Evolutionary conservation across 2,329 filamentous ascomycete genomes (phyloP).

Genomic region (Ophiostoma quercus): DNA sequence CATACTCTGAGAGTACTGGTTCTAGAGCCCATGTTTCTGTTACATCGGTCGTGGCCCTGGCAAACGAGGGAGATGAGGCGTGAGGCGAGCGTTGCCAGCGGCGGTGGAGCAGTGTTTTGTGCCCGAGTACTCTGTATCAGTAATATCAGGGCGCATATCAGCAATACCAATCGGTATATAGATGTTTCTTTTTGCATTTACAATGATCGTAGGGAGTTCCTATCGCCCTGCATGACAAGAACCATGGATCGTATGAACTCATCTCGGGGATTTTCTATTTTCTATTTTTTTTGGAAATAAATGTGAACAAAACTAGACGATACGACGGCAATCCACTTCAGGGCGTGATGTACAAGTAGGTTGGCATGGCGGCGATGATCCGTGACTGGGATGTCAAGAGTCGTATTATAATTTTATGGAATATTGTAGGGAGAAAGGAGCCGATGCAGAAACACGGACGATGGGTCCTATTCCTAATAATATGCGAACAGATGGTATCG

Average conservation of each 20-base stretch:
- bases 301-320: background rate
- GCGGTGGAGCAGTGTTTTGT: background rate
- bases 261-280: background rate
- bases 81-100: background rate
- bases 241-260: background rate
- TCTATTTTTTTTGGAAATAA: no score
- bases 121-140: no score
- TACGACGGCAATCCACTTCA: background rate
- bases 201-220: no score
- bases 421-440: background rate
- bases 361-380: background rate
- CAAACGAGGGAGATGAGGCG: conserved; percentile 7
- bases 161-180: background rate
- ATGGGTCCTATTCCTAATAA: no score
- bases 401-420: background rate
- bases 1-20: background rate
- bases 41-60: conserved; percentile 6
- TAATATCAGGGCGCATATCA: background rate
- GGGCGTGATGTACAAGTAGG: no score
- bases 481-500: no score
- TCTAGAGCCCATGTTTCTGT: background rate
- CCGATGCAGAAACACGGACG: conserved; percentile 1
- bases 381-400: background rate
- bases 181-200: background rate
- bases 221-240: background rate